Percentiles rank a stretch among this genome's conserved stretches.
Evolutionary conservation across 352 stramenopile species (phyloP).

Genomic region (Phytophthora quininea): DNA sequence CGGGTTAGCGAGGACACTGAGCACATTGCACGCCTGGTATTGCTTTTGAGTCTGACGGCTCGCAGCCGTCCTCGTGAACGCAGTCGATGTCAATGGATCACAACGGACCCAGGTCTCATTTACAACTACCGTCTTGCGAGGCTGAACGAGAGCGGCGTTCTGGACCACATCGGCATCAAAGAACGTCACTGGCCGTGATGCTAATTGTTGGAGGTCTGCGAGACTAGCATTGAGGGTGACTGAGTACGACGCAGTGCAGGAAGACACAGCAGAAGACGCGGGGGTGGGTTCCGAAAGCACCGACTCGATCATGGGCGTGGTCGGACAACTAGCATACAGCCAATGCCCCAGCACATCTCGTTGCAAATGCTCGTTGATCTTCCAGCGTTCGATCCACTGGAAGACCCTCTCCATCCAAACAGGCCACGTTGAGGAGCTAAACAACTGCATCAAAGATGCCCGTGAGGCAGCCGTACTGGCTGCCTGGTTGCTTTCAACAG

Average conservation of each 20-base stretch:
- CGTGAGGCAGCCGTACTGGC: slow-evolving; percentile 19
- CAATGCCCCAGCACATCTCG: slow-evolving; percentile 73
- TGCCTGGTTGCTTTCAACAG: slow-evolving; percentile 21
- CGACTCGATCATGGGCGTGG: slow-evolving; percentile 21
- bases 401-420: slow-evolving; percentile 64
- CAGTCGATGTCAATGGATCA: slow-evolving; percentile 3
- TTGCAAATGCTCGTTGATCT: slow-evolving; percentile 51
- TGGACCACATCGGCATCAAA: slow-evolving; percentile 58
- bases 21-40: slow-evolving; percentile 60
- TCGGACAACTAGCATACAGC: slow-evolving; percentile 62
- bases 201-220: slow-evolving; percentile 40
- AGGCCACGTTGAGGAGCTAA: slow-evolving; percentile 35
- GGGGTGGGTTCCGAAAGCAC: slow-evolving; percentile 21
- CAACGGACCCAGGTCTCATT: slow-evolving; percentile 52
- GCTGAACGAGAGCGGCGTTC: slow-evolving; percentile 46
- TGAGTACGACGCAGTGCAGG: slow-evolving; percentile 41
- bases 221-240: slow-evolving; percentile 41
- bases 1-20: slow-evolving; percentile 37
- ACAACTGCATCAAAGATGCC: slow-evolving; percentile 16
- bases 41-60: slow-evolving; percentile 39
- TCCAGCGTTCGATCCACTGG: slow-evolving; percentile 63
- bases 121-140: slow-evolving; percentile 40
- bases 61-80: slow-evolving; percentile 36
- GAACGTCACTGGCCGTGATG: slow-evolving; percentile 51
- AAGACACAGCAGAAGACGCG: slow-evolving; percentile 22